Evolutionary conservation across 2,329 filamentous ascomycete genomes (phyloP).

Genomic region (Aspergillus sp.): DNA sequence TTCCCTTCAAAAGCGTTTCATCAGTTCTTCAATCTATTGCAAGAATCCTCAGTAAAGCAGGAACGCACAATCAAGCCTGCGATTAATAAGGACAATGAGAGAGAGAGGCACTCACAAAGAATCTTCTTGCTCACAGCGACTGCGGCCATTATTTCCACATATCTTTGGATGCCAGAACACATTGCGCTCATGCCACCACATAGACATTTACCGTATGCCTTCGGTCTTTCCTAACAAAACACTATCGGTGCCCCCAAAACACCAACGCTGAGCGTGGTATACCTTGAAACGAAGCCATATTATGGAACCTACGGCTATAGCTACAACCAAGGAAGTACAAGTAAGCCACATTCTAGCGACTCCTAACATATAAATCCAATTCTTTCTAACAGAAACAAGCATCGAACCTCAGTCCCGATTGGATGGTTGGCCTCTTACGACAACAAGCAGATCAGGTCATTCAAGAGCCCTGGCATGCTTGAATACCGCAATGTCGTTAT

Average conservation of each 20-base stretch:
- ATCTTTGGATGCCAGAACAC: not conserved
- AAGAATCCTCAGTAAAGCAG: not conserved
- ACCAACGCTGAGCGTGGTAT: not conserved
- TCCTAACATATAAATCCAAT: not conserved
- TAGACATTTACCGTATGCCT: not conserved
- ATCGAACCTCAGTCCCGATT: not conserved
- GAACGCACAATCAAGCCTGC: not conserved
- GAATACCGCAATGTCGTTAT: slow-evolving; percentile 32
- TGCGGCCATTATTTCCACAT: not conserved
- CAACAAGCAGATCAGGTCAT: slow-evolving; percentile 5
- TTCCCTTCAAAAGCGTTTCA: not conserved
- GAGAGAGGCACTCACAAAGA: not conserved
- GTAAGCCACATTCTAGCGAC: not conserved
- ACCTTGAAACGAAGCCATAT: not conserved
- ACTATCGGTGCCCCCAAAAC: not conserved
- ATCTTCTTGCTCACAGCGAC: not conserved
- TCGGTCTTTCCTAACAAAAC: not conserved
- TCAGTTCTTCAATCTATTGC: not conserved
- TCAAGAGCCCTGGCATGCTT: slow-evolving; percentile 7
- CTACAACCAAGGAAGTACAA: not conserved
- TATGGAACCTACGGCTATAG: not conserved
- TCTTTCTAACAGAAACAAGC: not conserved
- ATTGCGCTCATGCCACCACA: not conserved
- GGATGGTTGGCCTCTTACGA: not conserved
- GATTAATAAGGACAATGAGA: not conserved